phyloP scores from a whole-genome alignment of 306 rosid species.

The Cucumis hystrix region DNA sequence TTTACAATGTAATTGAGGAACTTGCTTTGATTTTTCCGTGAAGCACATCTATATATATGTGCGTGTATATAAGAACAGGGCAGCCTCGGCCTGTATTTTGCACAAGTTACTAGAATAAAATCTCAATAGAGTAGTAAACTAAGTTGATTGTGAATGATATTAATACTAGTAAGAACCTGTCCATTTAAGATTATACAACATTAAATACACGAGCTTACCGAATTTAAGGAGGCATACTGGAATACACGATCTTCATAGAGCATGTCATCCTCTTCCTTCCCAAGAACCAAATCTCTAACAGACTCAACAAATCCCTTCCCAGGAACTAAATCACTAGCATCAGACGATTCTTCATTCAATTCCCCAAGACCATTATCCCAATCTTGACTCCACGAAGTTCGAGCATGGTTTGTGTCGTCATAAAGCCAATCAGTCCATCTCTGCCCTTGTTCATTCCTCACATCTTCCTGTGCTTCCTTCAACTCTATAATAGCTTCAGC shows the following conservation, averaged over 20 bases:
- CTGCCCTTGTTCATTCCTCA: slow-evolving; percentile 40
- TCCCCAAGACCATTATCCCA: slow-evolving; percentile 32
- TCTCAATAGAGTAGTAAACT: neutral
- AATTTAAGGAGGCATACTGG: slow-evolving; percentile 70
- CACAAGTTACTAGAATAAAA: neutral
- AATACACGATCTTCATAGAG: slow-evolving; percentile 92
- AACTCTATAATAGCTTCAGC: slow-evolving; percentile 80
- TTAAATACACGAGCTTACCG: slow-evolving; percentile 28
- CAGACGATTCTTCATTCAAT: slow-evolving; percentile 18
- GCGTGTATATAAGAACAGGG: no score
- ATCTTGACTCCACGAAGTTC: slow-evolving; percentile 32
- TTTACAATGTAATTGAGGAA: no score
- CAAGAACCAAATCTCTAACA: slow-evolving; percentile 35
- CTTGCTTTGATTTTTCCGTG: no score
- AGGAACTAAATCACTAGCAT: slow-evolving; percentile 14
- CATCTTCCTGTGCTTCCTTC: slow-evolving; percentile 69
- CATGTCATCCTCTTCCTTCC: slow-evolving; percentile 53
- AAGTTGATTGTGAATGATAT: neutral
- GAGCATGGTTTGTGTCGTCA: slow-evolving; percentile 12
- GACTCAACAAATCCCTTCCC: slow-evolving; percentile 46
- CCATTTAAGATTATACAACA: neutral
- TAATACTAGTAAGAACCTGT: neutral
- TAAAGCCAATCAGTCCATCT: slow-evolving; percentile 88
- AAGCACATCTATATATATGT: no score
- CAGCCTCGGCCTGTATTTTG: no score